Conservation (phyloP, 2,329 filamentous ascomycete species). For the Pseudogymnoascus sp. region DNA sequence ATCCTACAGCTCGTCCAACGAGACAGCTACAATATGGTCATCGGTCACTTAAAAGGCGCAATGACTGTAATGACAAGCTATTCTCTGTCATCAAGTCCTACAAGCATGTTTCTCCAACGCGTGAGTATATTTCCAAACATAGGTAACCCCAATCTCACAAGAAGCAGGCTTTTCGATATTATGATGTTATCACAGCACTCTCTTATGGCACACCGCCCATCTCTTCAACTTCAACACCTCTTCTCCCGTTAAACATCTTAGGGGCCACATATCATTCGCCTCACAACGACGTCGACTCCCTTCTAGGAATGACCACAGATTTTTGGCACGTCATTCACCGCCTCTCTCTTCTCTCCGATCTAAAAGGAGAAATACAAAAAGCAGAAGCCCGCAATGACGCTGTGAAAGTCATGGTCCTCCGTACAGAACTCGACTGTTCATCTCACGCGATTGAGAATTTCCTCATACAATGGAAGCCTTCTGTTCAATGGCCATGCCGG, state of each 20-base stretch:
- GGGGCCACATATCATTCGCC: not conserved
- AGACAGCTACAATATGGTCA: constrained; percentile 51
- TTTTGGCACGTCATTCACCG: not conserved
- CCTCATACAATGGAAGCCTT: constrained; percentile 48
- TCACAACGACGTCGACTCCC: not conserved
- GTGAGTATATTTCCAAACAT: constrained; percentile 30
- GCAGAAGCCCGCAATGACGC: constrained; percentile 54
- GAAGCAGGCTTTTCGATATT: constrained; percentile 42
- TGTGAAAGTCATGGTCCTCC: constrained; percentile 32
- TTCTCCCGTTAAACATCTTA: not conserved
- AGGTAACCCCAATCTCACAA: constrained; percentile 17
- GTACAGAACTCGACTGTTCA: constrained; percentile 28
- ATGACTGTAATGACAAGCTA: constrained; percentile 51
- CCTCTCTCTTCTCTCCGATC: constrained; percentile 27
- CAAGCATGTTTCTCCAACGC: constrained; percentile 50
- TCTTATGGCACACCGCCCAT: not conserved
- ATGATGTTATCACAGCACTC: not conserved
- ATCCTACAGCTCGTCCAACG: constrained; percentile 49
- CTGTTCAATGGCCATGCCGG: constrained; percentile 22
- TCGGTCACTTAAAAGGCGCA: constrained; percentile 53
- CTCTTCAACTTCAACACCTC: not conserved
- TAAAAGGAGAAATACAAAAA: not conserved
- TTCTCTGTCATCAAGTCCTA: constrained; percentile 39
- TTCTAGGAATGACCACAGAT: constrained; percentile 16
- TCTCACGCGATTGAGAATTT: constrained; percentile 48